These are phyloP conservation scores for Borovskyia barvae DNA, from an alignment of 208 protist species.

Conservation along the genomic window DNA sequence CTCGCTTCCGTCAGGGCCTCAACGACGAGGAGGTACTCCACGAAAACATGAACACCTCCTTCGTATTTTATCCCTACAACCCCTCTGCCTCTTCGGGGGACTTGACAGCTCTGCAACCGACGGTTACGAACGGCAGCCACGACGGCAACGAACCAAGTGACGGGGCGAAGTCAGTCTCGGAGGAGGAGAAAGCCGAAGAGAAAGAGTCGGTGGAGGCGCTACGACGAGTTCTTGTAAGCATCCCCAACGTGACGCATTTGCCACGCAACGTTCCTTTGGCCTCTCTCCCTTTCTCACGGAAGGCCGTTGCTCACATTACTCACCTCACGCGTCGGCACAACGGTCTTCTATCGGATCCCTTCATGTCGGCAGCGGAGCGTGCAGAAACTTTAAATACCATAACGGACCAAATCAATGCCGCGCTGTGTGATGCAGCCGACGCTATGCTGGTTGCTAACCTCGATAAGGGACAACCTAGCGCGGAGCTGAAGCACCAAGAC, in stretches of 20 bases:
- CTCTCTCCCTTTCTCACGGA: conserved; percentile 30
- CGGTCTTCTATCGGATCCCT: conserved; percentile 19
- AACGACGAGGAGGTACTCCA: conserved; percentile 29
- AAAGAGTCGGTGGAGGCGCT: conserved; percentile 22
- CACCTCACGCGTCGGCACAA: conserved; percentile 23
- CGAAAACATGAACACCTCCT: conserved; percentile 52
- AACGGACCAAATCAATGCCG: conserved; percentile 40
- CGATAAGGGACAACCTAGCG: conserved; percentile 14
- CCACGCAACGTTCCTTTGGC: conserved; percentile 36
- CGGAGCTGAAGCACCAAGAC: conserved; percentile 9
- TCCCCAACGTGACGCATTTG: conserved; percentile 25
- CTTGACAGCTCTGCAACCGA: neutral
- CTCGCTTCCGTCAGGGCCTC: conserved; percentile 32
- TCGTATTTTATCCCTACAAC: conserved; percentile 72
- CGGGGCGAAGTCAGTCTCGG: conserved; percentile 8
- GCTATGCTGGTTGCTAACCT: conserved; percentile 15
- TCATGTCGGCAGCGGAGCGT: conserved; percentile 9
- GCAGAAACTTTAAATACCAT: conserved; percentile 13
- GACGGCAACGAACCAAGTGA: neutral
- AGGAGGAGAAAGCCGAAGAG: conserved; percentile 20
- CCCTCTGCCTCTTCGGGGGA: conserved; percentile 36
- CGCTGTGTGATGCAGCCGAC: conserved; percentile 44
- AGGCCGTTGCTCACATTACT: conserved; percentile 17
- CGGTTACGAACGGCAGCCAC: neutral
- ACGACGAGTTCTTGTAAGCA: conserved; percentile 19